Base-by-base conservation (phyloP, 2,329 filamentous ascomycete species). In the Diaporthe sp. region DNA sequence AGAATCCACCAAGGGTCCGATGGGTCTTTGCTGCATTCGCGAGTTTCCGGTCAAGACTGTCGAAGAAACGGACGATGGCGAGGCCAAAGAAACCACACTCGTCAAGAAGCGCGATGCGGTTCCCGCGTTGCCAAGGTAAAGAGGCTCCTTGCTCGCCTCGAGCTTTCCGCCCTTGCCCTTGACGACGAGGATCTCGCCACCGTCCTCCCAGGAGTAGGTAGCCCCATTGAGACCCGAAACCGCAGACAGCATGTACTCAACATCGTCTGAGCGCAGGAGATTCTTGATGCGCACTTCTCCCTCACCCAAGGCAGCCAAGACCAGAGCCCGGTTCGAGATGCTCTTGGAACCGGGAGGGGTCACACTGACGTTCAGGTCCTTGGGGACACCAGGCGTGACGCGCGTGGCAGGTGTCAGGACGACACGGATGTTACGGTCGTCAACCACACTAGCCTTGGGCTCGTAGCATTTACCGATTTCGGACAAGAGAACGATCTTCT, bases 181-280 rank as follows among this genome's bases (percentile, higher is more conserved):
- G 22, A 99, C 94, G 4, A 97, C 92, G 38, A 99, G 89, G 12
- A 97, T 92, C 79, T 97, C 94, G n/a, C 97, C 97, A 74, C 95
- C 94, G 70, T 98, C 94, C 83, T 98, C 95, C 96, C 96, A 99
- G 0, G 92, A 91, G 85, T 97, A 98, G 0, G 93, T 93, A 25
- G 96, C 96, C 40, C 96, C 97, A 42, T 94, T 92, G 33, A 99
- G 90, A 79, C 93, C 92, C 35, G 91, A 90, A 74, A 99, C 92
- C n/a, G 97, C 96, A 74, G 95, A 95, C 58, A 99, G 87, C 97
- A 99, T 99, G 83, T 95, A 97, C 82, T 98, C 95, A 0, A 96
- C 98, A 81, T 99, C 97, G 79, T 98, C 97, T 0, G 97, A 98
- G 84, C 98, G 96, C 15, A 99, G 89, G 42, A 99, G 87, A 80